Conservation (phyloP, 257 asterid species). For the Forsythia suspensa region DNA sequence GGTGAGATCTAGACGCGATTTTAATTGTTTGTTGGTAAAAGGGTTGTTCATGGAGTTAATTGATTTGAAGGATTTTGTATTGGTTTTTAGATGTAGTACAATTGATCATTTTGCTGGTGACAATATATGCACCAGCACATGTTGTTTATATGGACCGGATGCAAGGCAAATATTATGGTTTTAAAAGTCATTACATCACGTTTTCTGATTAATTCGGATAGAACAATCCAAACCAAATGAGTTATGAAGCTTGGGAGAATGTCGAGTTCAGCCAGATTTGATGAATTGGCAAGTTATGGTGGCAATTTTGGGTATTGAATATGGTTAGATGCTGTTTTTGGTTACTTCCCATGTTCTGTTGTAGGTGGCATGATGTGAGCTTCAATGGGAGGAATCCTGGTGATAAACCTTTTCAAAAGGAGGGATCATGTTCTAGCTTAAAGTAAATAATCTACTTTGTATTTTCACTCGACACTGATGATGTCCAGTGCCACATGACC, state of each 20-base stretch:
- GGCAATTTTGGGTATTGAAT: not conserved
- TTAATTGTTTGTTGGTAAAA: not conserved
- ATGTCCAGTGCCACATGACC: too few species aligned
- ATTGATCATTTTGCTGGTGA: not conserved
- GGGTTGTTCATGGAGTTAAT: constrained; percentile 17
- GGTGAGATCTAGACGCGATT: not conserved
- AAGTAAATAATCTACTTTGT: too few species aligned
- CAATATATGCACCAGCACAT: not conserved
- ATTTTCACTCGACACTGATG: too few species aligned
- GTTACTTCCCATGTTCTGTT: not conserved
- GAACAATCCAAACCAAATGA: not conserved
- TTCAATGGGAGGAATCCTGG: too few species aligned
- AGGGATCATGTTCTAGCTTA: too few species aligned
- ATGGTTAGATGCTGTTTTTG: not conserved
- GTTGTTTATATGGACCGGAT: not conserved
- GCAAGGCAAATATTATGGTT: too few species aligned
- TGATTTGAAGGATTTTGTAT: constrained; percentile 24
- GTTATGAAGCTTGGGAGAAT: not conserved
- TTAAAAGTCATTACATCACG: not conserved
- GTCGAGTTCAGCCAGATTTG: not conserved
- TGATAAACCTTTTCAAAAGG: too few species aligned
- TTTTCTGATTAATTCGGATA: too few species aligned
- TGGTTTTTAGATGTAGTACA: not conserved
- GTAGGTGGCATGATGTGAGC: too few species aligned
- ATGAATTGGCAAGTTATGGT: not conserved